phyloP scores from a whole-genome alignment of 306 rosid genomes.

The Phaseolus lunatus region DNA sequence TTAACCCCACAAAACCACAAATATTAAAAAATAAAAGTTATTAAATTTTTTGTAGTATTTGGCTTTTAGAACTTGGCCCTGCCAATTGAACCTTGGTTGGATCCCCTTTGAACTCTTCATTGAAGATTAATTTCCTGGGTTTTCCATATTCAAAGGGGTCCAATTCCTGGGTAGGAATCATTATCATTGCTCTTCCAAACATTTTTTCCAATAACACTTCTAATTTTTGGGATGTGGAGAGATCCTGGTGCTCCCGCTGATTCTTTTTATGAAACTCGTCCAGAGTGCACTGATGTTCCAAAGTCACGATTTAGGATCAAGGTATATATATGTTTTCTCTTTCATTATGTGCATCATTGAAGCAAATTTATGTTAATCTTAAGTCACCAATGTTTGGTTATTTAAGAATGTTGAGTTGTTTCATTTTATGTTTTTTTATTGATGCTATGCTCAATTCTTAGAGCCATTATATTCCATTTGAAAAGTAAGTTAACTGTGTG shows the following conservation, averaged over 20 bases:
- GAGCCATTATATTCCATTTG: slow-evolving; percentile 9
- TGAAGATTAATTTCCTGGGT: slow-evolving; percentile 48
- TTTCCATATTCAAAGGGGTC: slow-evolving; percentile 61
- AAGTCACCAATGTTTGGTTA: neutral
- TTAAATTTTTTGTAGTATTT: slow-evolving; percentile 1
- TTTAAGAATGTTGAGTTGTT: slow-evolving; percentile 6
- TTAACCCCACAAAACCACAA: slow-evolving; percentile 40
- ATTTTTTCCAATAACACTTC: slow-evolving; percentile 32
- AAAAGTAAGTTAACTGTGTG: too few species aligned
- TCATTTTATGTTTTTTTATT: neutral
- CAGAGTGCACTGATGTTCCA: slow-evolving; percentile 95
- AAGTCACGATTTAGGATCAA: slow-evolving; percentile 84
- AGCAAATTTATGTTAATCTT: neutral
- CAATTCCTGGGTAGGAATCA: slow-evolving; percentile 30
- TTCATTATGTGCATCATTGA: neutral
- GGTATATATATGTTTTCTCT: slow-evolving; percentile 49
- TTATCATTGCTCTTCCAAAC: neutral
- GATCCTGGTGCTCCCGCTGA: slow-evolving; percentile 86
- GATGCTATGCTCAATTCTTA: neutral
- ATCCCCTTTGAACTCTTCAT: slow-evolving; percentile 54
- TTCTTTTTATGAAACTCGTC: slow-evolving; percentile 90
- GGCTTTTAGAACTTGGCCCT: slow-evolving; percentile 45
- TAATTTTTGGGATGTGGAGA: slow-evolving; percentile 81
- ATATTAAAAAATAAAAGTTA: slow-evolving; percentile 10
- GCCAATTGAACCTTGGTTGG: slow-evolving; percentile 56